A percentile compares a stretch with the other conserved stretches of the same genome.
Evolutionary conservation across 2,329 filamentous ascomycete species (phyloP).

Genomic region (Alternaria gaisen): DNA sequence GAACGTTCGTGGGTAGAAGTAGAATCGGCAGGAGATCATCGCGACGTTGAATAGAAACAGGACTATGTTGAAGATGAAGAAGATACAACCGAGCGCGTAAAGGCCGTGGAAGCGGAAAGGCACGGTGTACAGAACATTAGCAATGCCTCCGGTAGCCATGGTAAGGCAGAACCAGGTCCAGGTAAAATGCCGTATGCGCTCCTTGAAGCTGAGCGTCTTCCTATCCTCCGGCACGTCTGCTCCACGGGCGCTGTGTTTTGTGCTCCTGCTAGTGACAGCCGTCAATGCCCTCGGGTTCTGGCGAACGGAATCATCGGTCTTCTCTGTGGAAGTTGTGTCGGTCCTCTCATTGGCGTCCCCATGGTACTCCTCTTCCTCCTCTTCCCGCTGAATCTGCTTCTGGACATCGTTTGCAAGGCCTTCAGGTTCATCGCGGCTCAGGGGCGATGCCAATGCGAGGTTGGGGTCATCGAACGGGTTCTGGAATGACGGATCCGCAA

Average conservation of each 20-base stretch:
- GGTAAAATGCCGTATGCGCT: slow-evolving; percentile 69
- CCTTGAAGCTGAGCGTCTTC: slow-evolving; percentile 53
- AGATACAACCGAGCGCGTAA: slow-evolving; percentile 59
- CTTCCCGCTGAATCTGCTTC: slow-evolving; percentile 6
- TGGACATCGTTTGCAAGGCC: background rate
- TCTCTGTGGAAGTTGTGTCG: slow-evolving; percentile 4
- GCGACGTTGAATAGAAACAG: slow-evolving; percentile 76
- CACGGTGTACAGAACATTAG: slow-evolving; percentile 65
- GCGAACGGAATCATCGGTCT: slow-evolving; percentile 5
- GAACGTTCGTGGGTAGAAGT: slow-evolving; percentile 74
- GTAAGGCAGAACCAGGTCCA: slow-evolving; percentile 84
- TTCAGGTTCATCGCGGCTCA: background rate
- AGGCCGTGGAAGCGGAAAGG: slow-evolving; percentile 56
- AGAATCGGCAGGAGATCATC: slow-evolving; percentile 74
- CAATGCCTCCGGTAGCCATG: slow-evolving; percentile 68
- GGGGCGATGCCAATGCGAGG: slow-evolving; percentile 4
- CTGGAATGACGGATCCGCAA: slow-evolving; percentile 10
- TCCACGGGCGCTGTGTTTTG: slow-evolving; percentile 1
- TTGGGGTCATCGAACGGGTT: slow-evolving; percentile 37
- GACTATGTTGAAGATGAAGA: slow-evolving; percentile 59
- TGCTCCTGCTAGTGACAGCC: slow-evolving; percentile 7
- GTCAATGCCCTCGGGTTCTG: background rate
- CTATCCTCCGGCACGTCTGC: slow-evolving; percentile 7
- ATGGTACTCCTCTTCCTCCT: slow-evolving; percentile 9
- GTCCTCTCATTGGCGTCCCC: background rate